Evolutionary conservation across 1,284 basidiomycete species (phyloP).

Genomic region (Ceratobasidium sp.): DNA sequence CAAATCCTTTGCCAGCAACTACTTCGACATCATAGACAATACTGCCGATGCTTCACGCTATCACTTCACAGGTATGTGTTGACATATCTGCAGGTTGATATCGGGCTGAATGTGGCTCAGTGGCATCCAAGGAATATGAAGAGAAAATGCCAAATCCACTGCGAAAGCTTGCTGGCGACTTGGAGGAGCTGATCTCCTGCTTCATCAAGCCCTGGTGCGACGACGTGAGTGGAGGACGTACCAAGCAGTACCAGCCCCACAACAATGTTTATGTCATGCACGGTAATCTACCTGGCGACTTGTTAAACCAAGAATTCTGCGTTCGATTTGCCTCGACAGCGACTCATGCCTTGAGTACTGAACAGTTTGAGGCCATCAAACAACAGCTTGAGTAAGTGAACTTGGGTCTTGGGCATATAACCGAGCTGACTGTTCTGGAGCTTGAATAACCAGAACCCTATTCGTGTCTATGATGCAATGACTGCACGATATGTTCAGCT

Average conservation of each 20-base stretch:
- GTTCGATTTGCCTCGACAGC: too few species aligned
- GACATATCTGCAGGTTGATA: too few species aligned
- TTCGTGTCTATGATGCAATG: neutral
- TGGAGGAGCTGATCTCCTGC: constrained; percentile 51
- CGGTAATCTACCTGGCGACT: constrained; percentile 53
- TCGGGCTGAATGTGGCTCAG: neutral
- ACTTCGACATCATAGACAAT: neutral
- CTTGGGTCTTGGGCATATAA: constrained; percentile 13
- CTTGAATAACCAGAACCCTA: constrained; percentile 43
- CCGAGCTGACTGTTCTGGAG: neutral
- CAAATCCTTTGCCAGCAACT: neutral
- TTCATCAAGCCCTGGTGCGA: constrained; percentile 53
- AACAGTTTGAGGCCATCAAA: constrained; percentile 56
- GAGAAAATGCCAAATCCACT: constrained; percentile 50
- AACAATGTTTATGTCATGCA: constrained; percentile 46
- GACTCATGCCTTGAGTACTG: too few species aligned
- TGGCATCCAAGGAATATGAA: neutral
- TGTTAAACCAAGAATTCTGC: constrained; percentile 57
- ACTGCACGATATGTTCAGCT: constrained; percentile 2
- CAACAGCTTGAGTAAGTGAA: constrained; percentile 54
- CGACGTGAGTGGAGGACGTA: constrained; percentile 56
- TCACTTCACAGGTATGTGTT: neutral
- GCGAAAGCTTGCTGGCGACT: constrained; percentile 49
- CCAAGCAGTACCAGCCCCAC: constrained; percentile 57
- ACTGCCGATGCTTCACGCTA: neutral